Base-by-base conservation (phyloP, 371 early-diverging fungal genomes). In the Actinomucor elegans region DNA sequence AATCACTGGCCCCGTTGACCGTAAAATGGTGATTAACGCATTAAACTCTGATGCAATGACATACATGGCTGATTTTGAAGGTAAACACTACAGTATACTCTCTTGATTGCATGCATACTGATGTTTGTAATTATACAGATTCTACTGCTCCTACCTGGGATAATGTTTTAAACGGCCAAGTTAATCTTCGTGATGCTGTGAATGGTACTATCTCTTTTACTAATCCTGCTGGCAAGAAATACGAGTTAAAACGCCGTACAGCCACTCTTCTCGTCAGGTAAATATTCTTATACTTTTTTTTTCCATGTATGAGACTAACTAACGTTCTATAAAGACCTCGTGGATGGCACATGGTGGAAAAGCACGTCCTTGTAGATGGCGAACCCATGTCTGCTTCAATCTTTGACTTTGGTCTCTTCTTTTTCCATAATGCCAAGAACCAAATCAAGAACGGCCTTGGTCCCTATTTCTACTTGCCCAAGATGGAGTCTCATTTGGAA, bases 21-120 rank as follows among this genome's bases (percentile, higher is more conserved):
- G 97, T 63, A 97, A 97, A 78, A 97, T 97, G 96, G 94, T 97
- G 61, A 97, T 97, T 73, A 97, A 97, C 59, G 97, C 95, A 28
- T 79, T 96, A 64, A 97, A 96, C 79, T 89, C 94, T 15, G 95
- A 93, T 4, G 93, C 97, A 20, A 76, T 81, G 50, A 93, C 94
- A 33, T 97, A 88, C 71, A 97, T 97, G 97, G 97, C 97, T 21
- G 97, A 97, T 69, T 94, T 97, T 68, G 97, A 97, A 83, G 91
- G 89, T 87, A 75, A 52, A 27, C 27, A 17, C n/a, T n/a, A n/a
- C n/a, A n/a, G n/a, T n/a, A n/a, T n/a, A n/a, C n/a, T n/a, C n/a
- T n/a, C n/a, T n/a, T n/a, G n/a, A n/a, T n/a, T n/a, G n/a, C n/a
- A n/a, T n/a, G n/a, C n/a, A n/a, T n/a, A n/a, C n/a, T n/a, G n/a